Evolutionary conservation across 192 early-diverging fungal species (phyloP).

Genomic region (Coemansia sp.): DNA sequence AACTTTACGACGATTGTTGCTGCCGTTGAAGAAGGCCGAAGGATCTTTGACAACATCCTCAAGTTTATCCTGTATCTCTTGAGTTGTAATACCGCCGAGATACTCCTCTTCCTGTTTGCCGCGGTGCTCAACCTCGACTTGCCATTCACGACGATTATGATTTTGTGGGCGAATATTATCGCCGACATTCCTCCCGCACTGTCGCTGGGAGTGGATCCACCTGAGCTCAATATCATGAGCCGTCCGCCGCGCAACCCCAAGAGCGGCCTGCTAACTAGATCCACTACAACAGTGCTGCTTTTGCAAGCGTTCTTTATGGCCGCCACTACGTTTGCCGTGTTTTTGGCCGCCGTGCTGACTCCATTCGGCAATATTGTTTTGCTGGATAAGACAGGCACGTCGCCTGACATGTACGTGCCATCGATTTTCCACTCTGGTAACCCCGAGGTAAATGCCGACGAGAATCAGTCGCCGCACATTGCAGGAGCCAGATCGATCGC

Average conservation of each 20-base stretch:
- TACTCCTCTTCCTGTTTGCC: slow-evolving; percentile 84
- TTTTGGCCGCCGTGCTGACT: slow-evolving; percentile 59
- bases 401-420: slow-evolving; percentile 39
- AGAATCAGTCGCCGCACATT: slow-evolving; percentile 47
- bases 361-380: slow-evolving; percentile 45
- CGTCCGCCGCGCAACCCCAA: slow-evolving; percentile 79
- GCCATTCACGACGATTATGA: slow-evolving; percentile 92
- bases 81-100: slow-evolving; percentile 94
- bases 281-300: slow-evolving; percentile 67
- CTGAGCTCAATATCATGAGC: slow-evolving; percentile 83
- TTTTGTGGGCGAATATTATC: slow-evolving; percentile 97
- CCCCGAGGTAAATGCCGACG: slow-evolving; percentile 47
- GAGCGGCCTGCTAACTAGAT: slow-evolving; percentile 70
- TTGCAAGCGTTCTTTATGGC: slow-evolving; percentile 77
- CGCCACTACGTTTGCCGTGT: slow-evolving; percentile 64
- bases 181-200: slow-evolving; percentile 97
- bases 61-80: slow-evolving; percentile 97
- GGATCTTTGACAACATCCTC: slow-evolving; percentile 96
- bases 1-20: slow-evolving; percentile 95
- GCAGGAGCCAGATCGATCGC: slow-evolving; percentile 59
- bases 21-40: slow-evolving; percentile 92
- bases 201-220: slow-evolving; percentile 89
- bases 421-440: slow-evolving; percentile 52
- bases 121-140: slow-evolving; percentile 74
- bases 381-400: slow-evolving; percentile 16